These are phyloP conservation scores for Wolfiporia cocos DNA, from an alignment of 1,284 basidiomycete genomes.

Conservation along the genomic window DNA sequence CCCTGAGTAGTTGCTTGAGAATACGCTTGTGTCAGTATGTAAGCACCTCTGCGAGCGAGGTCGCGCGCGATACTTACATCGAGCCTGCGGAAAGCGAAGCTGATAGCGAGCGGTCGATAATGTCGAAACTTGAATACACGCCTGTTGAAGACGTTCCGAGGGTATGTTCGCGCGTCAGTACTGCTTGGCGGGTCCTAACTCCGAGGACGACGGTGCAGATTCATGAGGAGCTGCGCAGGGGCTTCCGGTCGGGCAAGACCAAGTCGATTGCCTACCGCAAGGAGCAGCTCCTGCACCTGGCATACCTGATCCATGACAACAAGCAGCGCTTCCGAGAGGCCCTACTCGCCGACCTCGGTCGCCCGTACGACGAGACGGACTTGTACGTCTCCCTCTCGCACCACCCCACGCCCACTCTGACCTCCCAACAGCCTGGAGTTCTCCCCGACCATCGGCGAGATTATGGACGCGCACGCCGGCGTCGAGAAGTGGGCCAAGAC, in stretches of 20 bases:
- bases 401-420: not conserved
- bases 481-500: slow-evolving; percentile 76
- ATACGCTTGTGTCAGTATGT: too few relatives aligned
- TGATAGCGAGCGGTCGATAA: too few relatives aligned
- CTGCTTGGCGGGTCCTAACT: too few relatives aligned
- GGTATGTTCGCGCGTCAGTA: slow-evolving; percentile 10
- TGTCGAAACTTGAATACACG: slow-evolving; percentile 9
- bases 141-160: slow-evolving; percentile 13
- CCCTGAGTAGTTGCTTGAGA: too few relatives aligned
- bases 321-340: slow-evolving; percentile 46
- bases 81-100: too few relatives aligned
- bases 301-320: slow-evolving; percentile 64
- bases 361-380: slow-evolving; percentile 44
- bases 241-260: slow-evolving; percentile 53
- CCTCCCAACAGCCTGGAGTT: slow-evolving; percentile 34
- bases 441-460: slow-evolving; percentile 47
- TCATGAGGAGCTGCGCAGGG: slow-evolving; percentile 41
- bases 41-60: too few relatives aligned
- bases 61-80: too few relatives aligned
- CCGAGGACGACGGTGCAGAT: too few relatives aligned
- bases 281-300: slow-evolving; percentile 61
- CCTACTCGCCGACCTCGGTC: slow-evolving; percentile 48
- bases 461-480: slow-evolving; percentile 54
- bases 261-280: slow-evolving; percentile 55
- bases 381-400: slow-evolving; percentile 37